These are phyloP conservation scores for Dryas octopetala DNA, from an alignment of 306 rosid species.

Conservation along the genomic window DNA sequence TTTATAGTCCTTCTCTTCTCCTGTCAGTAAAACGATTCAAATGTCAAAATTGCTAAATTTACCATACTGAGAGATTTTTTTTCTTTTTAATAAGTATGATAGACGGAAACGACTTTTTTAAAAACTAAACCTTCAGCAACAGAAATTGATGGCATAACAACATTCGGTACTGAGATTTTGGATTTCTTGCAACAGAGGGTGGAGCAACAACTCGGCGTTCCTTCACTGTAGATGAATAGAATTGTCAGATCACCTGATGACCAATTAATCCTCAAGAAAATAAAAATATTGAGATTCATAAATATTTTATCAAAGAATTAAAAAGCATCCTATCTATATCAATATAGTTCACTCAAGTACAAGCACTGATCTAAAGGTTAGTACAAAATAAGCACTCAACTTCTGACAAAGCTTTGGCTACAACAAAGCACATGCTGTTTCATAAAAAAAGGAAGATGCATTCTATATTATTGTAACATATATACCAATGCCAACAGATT, in stretches of 20 bases:
- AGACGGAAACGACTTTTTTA: neutral
- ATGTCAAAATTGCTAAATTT: constrained; percentile 15
- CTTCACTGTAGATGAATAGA: constrained; percentile 30
- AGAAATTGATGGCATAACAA: constrained; percentile 38
- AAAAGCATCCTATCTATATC: neutral
- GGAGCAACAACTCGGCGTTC: constrained; percentile 37
- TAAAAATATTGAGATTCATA: neutral
- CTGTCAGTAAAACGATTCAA: constrained; percentile 35
- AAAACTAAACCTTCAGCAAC: constrained; percentile 39
- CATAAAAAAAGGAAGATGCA: no score
- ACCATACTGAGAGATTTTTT: no score
- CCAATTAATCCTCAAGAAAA: neutral
- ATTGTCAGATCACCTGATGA: neutral
- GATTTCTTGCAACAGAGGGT: constrained; percentile 42
- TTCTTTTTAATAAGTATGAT: neutral
- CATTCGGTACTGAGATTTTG: constrained; percentile 47
- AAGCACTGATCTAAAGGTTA: neutral
- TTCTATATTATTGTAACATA: no score
- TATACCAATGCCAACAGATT: no score
- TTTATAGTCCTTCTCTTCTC: constrained; percentile 27
- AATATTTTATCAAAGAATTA: neutral
- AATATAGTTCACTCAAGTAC: neutral
- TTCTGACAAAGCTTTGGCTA: neutral
- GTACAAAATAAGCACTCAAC: neutral
- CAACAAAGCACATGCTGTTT: no score